Evolutionary conservation across 2,329 filamentous ascomycete species (phyloP), one percentile per base, ranked within the genome.

Genomic region (Plenodomus lindquistii): DNA sequence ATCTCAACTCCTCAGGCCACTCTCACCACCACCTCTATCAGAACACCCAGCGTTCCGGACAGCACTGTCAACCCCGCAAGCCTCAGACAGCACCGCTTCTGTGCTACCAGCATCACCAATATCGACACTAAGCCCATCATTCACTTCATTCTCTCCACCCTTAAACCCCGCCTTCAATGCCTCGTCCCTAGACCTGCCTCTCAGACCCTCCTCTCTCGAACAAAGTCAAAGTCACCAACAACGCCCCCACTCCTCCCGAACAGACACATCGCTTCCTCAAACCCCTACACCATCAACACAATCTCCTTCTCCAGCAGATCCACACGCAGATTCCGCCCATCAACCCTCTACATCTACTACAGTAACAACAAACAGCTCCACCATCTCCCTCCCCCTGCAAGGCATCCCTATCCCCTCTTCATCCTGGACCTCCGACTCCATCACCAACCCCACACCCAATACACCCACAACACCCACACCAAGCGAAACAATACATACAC

Each of bases 331-430:
- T n/a, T n/a, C n/a, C n/a, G n/a, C n/a, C n/a, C n/a, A 16, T 22
- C 42, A 20, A 22, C 36, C 15, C 16, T n/a, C n/a, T 4, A n/a
- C 40, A 17, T 45, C 47, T 21, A 35, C 45, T 27, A 53, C 43
- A 22, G 22, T 10, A 24, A 31, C 27, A 31, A 31, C 27, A 31
- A n/a, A 15, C 27, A 60, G 55, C 46, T 60, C 55, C 49, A 50
- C 57, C 2, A 49, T 60, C 2, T 59, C 52, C 15, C 56, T 69
- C 2, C 66, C 67, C 0, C 49, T 66, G 2, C 56, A 62, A 29
- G 27, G 27, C 27, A 31, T 31, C 27, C 27, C 10, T 13, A 31
- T 31, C 27, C 27, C 10, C 4, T 15, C 27, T 15, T 31, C 27
- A 15, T 31, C 27, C 27, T 31, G 27, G 27, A 13, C 10, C 27